Percentiles rank a stretch among this genome's conserved stretches.
Conservation (phyloP, 306 rosid genomes). For the Cucumis cinereus region DNA sequence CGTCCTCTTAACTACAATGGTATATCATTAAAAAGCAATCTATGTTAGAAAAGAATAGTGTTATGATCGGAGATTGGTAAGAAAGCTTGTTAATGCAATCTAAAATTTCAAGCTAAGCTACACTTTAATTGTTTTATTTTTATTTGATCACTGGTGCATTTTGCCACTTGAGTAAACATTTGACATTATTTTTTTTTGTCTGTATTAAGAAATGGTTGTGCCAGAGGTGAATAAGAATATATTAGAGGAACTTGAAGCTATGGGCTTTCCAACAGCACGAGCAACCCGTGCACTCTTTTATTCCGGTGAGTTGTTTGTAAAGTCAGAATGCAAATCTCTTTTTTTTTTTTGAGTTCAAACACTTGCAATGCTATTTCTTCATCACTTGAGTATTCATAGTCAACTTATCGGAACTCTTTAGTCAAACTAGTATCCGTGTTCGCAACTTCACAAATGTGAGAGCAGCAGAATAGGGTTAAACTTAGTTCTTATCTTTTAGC, state of each 20-base stretch:
- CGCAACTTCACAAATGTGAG: background rate
- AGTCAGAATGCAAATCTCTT: background rate
- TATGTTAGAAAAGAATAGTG: background rate
- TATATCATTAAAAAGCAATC: background rate
- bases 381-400: background rate
- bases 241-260: slow-evolving; percentile 77
- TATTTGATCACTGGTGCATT: background rate
- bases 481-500: background rate
- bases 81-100: background rate
- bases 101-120: background rate
- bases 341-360: background rate
- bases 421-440: background rate
- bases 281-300: slow-evolving; percentile 84
- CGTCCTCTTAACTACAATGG: background rate
- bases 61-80: background rate
- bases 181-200: background rate
- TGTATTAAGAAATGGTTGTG: slow-evolving; percentile 66
- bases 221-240: slow-evolving; percentile 81
- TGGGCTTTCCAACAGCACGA: slow-evolving; percentile 72
- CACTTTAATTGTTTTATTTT: background rate
- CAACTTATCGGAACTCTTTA: background rate
- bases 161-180: background rate
- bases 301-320: slow-evolving; percentile 34
- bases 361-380: background rate
- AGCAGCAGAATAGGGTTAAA: background rate